These are phyloP conservation scores for Ascochyta koolunga DNA, from an alignment of 2,329 filamentous ascomycete genomes.

Conservation along the genomic window DNA sequence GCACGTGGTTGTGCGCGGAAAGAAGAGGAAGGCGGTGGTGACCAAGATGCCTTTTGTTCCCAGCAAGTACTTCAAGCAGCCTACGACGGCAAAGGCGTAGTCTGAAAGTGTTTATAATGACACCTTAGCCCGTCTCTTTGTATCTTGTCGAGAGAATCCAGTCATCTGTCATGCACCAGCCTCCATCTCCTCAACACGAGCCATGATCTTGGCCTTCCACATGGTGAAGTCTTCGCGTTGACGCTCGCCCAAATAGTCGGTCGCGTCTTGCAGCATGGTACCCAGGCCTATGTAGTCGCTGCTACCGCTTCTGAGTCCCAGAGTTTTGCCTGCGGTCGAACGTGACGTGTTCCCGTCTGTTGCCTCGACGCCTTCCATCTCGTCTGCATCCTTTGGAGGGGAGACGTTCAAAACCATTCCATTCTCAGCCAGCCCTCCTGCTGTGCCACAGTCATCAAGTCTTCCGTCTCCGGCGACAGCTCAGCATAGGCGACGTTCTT, in stretches of 20 bases:
- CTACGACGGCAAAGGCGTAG: slow-evolving; percentile 33
- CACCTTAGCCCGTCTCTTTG: neutral
- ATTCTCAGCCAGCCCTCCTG: slow-evolving; percentile 57
- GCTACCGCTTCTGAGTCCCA: slow-evolving; percentile 52
- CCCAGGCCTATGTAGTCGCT: slow-evolving; percentile 55
- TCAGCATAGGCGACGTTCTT: slow-evolving; percentile 55
- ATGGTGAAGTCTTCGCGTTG: slow-evolving; percentile 64
- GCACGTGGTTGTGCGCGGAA: slow-evolving; percentile 77
- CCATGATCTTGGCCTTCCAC: slow-evolving; percentile 69
- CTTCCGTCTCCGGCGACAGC: slow-evolving; percentile 44
- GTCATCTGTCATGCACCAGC: slow-evolving; percentile 5
- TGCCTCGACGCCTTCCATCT: slow-evolving; percentile 36
- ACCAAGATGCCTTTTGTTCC: slow-evolving; percentile 89
- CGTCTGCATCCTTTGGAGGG: slow-evolving; percentile 34
- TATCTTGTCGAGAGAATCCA: neutral
- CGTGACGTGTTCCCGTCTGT: slow-evolving; percentile 22
- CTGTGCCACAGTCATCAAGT: slow-evolving; percentile 41
- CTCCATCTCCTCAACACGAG: slow-evolving; percentile 60
- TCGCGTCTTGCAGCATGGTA: slow-evolving; percentile 77
- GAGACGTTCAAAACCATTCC: slow-evolving; percentile 63
- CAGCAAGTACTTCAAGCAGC: slow-evolving; percentile 70
- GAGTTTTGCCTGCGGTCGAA: slow-evolving; percentile 45
- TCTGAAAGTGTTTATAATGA: neutral
- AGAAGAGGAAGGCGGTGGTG: slow-evolving; percentile 74
- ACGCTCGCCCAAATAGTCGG: slow-evolving; percentile 72